Evolutionary conservation across 1,284 basidiomycete species (phyloP), one percentile per base, ranked within the genome.

Genomic region (Apiotrichum gracile): DNA sequence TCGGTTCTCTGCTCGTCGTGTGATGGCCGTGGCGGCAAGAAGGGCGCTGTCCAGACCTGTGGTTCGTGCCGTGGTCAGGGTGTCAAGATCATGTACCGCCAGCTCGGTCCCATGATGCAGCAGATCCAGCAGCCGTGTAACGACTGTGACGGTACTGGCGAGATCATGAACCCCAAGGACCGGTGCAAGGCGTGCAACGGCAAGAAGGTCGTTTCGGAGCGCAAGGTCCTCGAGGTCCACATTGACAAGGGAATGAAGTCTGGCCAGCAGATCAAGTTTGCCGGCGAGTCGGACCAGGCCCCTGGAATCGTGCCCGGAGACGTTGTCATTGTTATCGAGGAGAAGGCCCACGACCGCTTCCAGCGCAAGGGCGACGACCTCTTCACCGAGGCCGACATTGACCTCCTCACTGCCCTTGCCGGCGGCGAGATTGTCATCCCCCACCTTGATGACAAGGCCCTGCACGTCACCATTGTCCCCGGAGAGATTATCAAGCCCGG

Each of bases 241-340:
- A 90, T 99, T 81, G 96, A 98, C 82, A 97, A 94, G 81, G 96
- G 96, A 53, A 98, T 98, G 96, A 91, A 91, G 79, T 87, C 87
- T 53, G 96, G 96, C 29, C 92, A 97, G 78, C 93, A 91, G 22
- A 92, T 99, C 74, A 85, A 83, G 54, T 99, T 98, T 78, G 76
- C 82, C 55, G 94, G 96, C 55, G 96, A 98, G 79, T 92, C 89
- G 66, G 96, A 99, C 75, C 94, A 99, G 76, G 85, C 90, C 7
- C 94, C 96, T 6, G 86, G 82, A 34, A 85, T 89, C 35, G 82
- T 89, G 54, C 87, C 96, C 1, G 96, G 96, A 63, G 96, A 99
- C 65, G 96, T 99, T 19, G 83, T 97, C 54, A 98, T 99, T 64
- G 89, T 97, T 52, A 81, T 99, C 61, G 93, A 98, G 73, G 94